Conservation (phyloP, 306 rosid species). For the Clitoria ternatea region DNA sequence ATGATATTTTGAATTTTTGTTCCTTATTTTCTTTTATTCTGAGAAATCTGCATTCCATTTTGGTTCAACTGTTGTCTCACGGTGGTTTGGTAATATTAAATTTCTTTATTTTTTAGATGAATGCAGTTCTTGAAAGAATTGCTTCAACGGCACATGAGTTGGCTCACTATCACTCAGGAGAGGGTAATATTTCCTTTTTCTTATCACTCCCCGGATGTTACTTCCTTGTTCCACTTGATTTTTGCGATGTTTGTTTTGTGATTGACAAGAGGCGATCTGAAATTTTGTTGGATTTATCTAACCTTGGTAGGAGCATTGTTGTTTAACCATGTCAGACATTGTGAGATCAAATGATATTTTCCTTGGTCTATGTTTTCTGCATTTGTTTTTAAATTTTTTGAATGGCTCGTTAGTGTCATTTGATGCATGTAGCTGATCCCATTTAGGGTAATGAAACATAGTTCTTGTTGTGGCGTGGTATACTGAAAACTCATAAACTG, state of each 20-base stretch:
- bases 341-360: not conserved
- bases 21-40: not conserved
- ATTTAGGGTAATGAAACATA: not conserved
- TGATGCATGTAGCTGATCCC: not conserved
- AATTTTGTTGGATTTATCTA: constrained; percentile 2
- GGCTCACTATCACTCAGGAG: constrained; percentile 97
- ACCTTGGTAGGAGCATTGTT: not conserved
- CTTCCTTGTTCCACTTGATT: not conserved
- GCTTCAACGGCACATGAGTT: constrained; percentile 82
- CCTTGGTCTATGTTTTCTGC: not conserved
- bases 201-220: not conserved
- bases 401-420: not conserved
- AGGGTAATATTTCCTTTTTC: constrained; percentile 46
- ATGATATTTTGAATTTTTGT: not conserved
- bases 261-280: not conserved
- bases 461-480: not conserved
- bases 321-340: not conserved
- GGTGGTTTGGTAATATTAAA: not conserved
- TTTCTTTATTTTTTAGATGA: constrained; percentile 62
- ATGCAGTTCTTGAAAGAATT: constrained; percentile 87
- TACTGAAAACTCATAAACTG: not conserved
- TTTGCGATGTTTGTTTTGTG: not conserved
- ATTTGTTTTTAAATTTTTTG: constrained; percentile 14
- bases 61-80: not conserved
- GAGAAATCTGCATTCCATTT: not conserved